These are phyloP conservation scores for Geranomyces michiganensis DNA, from an alignment of 192 early-diverging fungal species.

Conservation along the genomic window DNA sequence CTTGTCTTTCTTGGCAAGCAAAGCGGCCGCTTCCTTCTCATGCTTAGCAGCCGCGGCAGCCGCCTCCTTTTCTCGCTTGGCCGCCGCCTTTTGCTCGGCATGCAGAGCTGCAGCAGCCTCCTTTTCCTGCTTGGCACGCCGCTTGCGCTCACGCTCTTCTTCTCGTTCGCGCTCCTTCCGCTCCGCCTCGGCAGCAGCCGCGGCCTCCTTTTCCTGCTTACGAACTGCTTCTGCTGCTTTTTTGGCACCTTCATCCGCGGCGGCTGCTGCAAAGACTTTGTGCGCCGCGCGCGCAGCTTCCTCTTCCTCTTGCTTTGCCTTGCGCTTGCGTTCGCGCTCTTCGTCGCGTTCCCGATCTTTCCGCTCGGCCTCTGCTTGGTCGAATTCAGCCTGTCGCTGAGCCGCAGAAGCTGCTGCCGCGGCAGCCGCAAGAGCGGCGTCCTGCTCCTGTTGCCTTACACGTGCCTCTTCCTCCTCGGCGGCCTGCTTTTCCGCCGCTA, in stretches of 20 bases:
- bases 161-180: constrained; percentile 27
- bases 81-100: not conserved
- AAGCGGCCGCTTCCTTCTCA: too few relatives aligned
- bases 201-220: constrained; percentile 11
- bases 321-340: constrained; percentile 22
- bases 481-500: not conserved
- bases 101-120: not conserved
- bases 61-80: not conserved
- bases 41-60: constrained; percentile 6
- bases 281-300: not conserved
- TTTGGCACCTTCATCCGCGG: not conserved
- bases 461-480: not conserved
- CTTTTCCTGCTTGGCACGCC: constrained; percentile 4
- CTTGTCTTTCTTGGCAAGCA: too few relatives aligned
- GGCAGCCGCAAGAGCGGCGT: constrained; percentile 1
- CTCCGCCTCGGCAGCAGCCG: constrained; percentile 16
- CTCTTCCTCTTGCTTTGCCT: constrained; percentile 10
- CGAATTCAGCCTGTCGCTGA: not conserved
- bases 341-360: constrained; percentile 31
- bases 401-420: not conserved
- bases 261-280: not conserved
- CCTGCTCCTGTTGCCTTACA: not conserved
- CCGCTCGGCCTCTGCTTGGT: constrained; percentile 15
- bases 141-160: constrained; percentile 14
- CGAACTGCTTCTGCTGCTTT: not conserved